Conservation (phyloP, 805 yeast genomes). For the Pichia deserticola region DNA sequence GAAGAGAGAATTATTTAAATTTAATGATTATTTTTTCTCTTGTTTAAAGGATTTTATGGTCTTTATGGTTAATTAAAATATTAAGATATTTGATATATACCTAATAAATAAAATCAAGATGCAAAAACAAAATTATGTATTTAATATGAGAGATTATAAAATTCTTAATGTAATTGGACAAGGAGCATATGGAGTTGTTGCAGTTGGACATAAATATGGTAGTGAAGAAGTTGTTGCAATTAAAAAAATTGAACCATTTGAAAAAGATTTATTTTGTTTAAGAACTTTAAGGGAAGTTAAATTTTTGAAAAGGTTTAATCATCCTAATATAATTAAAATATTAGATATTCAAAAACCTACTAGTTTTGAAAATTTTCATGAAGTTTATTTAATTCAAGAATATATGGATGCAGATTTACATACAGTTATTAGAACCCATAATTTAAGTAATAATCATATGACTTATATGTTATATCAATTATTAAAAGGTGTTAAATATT, state of each 20-base stretch:
- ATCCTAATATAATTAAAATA: conserved; percentile 65
- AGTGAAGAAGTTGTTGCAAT: conserved; percentile 61
- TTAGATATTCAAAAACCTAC: conserved; percentile 60
- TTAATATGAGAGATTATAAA: conserved; percentile 56
- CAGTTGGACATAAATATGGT: conserved; percentile 57
- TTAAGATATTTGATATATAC: too few relatives aligned
- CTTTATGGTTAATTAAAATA: too few relatives aligned
- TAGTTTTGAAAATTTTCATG: conserved; percentile 52
- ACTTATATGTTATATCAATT: conserved; percentile 68
- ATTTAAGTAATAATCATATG: conserved; percentile 56
- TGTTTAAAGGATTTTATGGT: too few relatives aligned
- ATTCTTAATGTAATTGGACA: conserved; percentile 60
- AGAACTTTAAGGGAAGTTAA: conserved; percentile 68
- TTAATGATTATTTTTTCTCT: too few relatives aligned
- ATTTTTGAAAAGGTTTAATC: conserved; percentile 56
- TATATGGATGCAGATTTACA: conserved; percentile 72
- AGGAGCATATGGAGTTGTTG: conserved; percentile 79
- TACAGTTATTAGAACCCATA: conserved; percentile 49
- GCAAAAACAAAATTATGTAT: conserved; percentile 40
- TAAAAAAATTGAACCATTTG: conserved; percentile 68
- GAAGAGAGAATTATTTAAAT: too few relatives aligned
- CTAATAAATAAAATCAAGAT: conserved; percentile 3
- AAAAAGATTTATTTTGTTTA: conserved; percentile 55
- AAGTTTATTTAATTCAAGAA: conserved; percentile 71
- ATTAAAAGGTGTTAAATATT: conserved; percentile 58